Conservation (phyloP, 495 filamentous ascomycete species). For the Aspergillus conjunctus region DNA sequence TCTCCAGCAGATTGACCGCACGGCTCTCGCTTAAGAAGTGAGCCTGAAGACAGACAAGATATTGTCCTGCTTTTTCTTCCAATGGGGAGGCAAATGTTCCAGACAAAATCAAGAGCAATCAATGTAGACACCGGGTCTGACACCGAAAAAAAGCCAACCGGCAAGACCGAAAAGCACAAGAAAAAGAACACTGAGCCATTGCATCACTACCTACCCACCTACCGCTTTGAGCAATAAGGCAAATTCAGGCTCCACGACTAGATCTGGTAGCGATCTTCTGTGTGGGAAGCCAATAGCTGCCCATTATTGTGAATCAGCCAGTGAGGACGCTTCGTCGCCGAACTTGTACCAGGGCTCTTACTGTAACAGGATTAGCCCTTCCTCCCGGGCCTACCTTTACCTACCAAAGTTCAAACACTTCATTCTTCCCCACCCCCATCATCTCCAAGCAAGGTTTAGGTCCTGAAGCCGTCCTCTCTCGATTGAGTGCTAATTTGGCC, state of each 20-base stretch:
- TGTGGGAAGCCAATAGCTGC: constrained; percentile 20
- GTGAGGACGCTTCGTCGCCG: constrained; percentile 10
- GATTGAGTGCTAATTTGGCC: constrained; percentile 1
- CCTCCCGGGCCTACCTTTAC: constrained; percentile 1
- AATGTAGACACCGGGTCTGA: neutral
- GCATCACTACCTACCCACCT: constrained; percentile 16
- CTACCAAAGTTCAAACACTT: constrained; percentile 5
- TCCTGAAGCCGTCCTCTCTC: neutral
- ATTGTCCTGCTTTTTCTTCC: no score
- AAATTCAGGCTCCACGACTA: constrained; percentile 4
- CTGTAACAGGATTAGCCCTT: constrained; percentile 7
- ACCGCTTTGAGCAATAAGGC: constrained; percentile 12
- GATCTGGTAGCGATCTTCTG: constrained; percentile 22
- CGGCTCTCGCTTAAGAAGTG: no score
- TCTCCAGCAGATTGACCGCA: no score
- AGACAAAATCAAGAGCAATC: neutral
- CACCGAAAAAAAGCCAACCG: constrained; percentile 1
- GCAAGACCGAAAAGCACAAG: constrained; percentile 14
- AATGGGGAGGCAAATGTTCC: neutral
- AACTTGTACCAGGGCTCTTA: constrained; percentile 21
- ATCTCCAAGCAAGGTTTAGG: neutral
- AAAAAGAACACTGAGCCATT: constrained; percentile 3
- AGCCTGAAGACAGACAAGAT: no score
- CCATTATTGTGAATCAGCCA: constrained; percentile 15
- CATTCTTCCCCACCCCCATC: constrained; percentile 10